Evolutionary conservation across 2,329 filamentous ascomycete species (phyloP), one percentile per base, ranked within the genome.

Genomic region (Verticillium klebahnii): DNA sequence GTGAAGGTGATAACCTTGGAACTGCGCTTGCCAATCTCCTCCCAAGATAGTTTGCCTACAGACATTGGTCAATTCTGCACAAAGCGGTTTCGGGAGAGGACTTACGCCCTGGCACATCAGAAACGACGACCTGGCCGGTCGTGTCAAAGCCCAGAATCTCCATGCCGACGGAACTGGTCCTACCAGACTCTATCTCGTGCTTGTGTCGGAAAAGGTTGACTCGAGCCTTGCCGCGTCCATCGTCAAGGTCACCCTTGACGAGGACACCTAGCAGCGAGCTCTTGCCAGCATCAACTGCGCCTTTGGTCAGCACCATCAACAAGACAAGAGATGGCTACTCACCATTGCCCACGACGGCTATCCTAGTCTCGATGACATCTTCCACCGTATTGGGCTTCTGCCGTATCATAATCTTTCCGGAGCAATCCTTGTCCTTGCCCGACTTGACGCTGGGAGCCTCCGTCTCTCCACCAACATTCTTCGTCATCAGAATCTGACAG

Each of bases 121-220:
- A 94, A 17, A 88, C 86, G 17, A 98, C 85, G 32, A 97, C 89
- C 31, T 93, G 86, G 32, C 95, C 94, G 61, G 85, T 84, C 58
- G 90, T 92, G 74, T 98, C 93, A 69, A 97, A 99, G 2, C 95
- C 95, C 89, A 98, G 93, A 64, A 98, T 98, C 75, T 99, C 95
- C 93, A 98, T 96, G 52, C 95, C 94, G 0, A 99, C 95, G 0
- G 93, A 97, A 72, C 92, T 97, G 11, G 95, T 99, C 67, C 95
- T 85, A 1, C 95, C 95, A 56, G 91, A 95, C 76, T 99, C 95
- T 50, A 98, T 90, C 77, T 99, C 95, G 71, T 99, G 95, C 77
- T 99, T 98, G 76, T 99, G 95, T 17, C 95, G 87, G 78, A 99
- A 99, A 14, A 99, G 86, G 67, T 97, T 98, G 59, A 99, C 91